These are phyloP conservation scores for Candida suzukii DNA, from an alignment of 805 yeast genomes.

Conservation along the genomic window DNA sequence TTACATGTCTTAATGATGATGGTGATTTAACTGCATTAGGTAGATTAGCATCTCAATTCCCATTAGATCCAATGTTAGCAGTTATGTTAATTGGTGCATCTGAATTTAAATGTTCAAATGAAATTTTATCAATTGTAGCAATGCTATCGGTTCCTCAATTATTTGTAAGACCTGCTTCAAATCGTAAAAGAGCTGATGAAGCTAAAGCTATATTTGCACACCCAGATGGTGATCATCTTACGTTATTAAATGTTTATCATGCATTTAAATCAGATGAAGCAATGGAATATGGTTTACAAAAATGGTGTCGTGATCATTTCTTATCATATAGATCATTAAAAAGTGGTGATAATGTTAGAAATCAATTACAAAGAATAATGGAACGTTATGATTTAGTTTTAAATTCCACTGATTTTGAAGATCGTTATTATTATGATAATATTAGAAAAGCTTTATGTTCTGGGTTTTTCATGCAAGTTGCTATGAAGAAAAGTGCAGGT, in stretches of 20 bases:
- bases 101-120: conserved; percentile 81
- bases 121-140: conserved; percentile 81
- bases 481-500: conserved; percentile 77
- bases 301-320: conserved; percentile 91
- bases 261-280: conserved; percentile 78
- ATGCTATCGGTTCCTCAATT: conserved; percentile 88
- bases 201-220: conserved; percentile 83
- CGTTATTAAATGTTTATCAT: conserved; percentile 80
- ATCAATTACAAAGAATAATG: conserved; percentile 80
- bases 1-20: conserved; percentile 85
- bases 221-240: conserved; percentile 91
- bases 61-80: conserved; percentile 92
- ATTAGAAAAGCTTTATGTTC: conserved; percentile 79
- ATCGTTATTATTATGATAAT: conserved; percentile 61
- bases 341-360: conserved; percentile 81
- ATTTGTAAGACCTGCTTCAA: conserved; percentile 88
- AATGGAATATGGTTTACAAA: conserved; percentile 50
- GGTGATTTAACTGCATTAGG: conserved; percentile 89
- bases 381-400: conserved; percentile 69
- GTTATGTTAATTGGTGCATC: conserved; percentile 87
- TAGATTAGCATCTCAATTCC: conserved; percentile 85
- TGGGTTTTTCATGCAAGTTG: conserved; percentile 99
- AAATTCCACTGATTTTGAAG: conserved; percentile 59
- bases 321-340: conserved; percentile 76
- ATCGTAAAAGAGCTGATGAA: conserved; percentile 86